Conservation (phyloP, 2,329 filamentous ascomycete species). For the Atkinsonella hypoxylon region DNA sequence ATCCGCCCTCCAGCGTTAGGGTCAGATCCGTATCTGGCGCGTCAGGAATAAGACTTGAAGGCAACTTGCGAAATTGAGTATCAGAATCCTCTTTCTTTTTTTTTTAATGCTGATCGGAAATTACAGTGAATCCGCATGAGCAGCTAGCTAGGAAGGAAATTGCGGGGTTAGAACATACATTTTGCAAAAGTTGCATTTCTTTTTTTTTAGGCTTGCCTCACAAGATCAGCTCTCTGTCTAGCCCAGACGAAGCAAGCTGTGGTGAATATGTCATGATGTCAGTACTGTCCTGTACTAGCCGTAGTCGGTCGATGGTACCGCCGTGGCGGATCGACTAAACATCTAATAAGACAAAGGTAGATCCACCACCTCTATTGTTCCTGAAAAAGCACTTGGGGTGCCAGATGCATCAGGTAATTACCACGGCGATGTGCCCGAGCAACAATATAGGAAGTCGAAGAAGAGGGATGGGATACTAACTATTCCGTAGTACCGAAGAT, state of each 20-base stretch:
- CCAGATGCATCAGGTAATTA: no score
- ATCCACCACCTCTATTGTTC: not conserved
- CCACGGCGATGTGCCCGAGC: no score
- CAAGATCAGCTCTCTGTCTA: not conserved
- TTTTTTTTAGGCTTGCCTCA: not conserved
- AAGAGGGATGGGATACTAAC: no score
- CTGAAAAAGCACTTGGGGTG: no score
- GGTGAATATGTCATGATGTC: conserved; percentile 7
- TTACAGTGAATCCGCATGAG: not conserved
- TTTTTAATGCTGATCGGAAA: not conserved
- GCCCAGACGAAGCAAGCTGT: not conserved
- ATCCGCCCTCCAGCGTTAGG: not conserved
- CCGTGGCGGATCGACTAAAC: not conserved
- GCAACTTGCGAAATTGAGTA: not conserved
- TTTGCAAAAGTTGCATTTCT: not conserved
- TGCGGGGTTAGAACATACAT: not conserved
- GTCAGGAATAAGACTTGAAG: not conserved
- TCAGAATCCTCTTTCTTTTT: no score
- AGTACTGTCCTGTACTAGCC: not conserved
- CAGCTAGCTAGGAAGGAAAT: not conserved
- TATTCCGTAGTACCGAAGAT: no score
- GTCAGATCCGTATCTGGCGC: not conserved
- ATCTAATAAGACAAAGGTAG: not conserved
- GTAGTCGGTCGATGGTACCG: no score
- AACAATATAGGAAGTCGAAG: no score